These are phyloP conservation scores for Poa annua DNA, from an alignment of 176 grass and related monocot genomes.

Conservation along the genomic window DNA sequence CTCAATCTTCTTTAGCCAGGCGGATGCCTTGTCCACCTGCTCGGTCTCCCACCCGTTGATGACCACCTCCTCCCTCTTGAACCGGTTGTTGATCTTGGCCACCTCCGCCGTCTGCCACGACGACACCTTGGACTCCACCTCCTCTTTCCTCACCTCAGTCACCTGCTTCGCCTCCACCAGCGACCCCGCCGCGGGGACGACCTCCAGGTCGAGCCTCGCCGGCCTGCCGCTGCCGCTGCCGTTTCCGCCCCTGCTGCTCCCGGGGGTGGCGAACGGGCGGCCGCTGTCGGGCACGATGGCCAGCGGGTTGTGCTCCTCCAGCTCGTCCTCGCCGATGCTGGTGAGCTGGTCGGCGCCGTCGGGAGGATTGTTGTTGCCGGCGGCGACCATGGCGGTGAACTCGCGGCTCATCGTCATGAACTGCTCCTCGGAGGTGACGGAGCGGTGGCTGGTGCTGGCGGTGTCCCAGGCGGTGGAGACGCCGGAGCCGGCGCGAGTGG, in stretches of 20 bases:
- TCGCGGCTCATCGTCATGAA: constrained; percentile 81
- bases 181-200: constrained; percentile 38
- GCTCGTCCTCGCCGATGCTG: constrained; percentile 79
- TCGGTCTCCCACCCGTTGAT: constrained; percentile 92
- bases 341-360: constrained; percentile 43
- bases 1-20: constrained; percentile 91
- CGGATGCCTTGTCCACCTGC: constrained; percentile 71
- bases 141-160: constrained; percentile 73
- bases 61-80: constrained; percentile 86
- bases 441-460: constrained; percentile 59
- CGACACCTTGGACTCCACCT: constrained; percentile 89
- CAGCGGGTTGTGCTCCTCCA: constrained; percentile 91
- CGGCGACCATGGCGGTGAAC: constrained; percentile 78
- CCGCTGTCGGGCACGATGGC: constrained; percentile 83
- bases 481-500: constrained; percentile 38
- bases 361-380: background rate
- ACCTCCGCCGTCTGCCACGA: constrained; percentile 93
- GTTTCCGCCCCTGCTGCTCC: background rate
- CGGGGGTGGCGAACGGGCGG: constrained; percentile 72
- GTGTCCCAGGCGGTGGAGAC: constrained; percentile 50
- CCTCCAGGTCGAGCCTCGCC: constrained; percentile 15
- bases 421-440: constrained; percentile 58
- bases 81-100: constrained; percentile 90
- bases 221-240: constrained; percentile 31
- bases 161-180: constrained; percentile 60